These are phyloP conservation scores for Biscogniauxia sp. DNA, from an alignment of 2,329 filamentous ascomycete genomes.

Conservation along the genomic window DNA sequence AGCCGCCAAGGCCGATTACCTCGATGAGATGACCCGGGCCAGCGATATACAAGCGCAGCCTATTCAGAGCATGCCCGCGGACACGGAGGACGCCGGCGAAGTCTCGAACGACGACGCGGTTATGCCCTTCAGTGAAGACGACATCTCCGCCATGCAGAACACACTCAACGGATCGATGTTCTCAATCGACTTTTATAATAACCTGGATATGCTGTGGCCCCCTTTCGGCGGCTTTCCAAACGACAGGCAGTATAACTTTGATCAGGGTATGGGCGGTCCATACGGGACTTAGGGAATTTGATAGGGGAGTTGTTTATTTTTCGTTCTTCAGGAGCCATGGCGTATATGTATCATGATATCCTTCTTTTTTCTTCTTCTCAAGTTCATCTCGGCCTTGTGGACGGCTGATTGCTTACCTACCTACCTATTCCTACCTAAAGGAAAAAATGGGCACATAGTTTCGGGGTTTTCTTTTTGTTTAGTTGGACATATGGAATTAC, in stretches of 20 bases:
- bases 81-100: neutral
- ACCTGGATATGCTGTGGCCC: constrained; percentile 23
- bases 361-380: neutral
- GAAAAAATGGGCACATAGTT: too few species aligned
- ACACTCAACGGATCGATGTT: constrained; percentile 18
- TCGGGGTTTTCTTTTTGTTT: too few species aligned
- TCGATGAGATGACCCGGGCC: constrained; percentile 13
- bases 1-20: constrained; percentile 21
- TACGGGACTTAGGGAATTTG: neutral
- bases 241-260: constrained; percentile 17
- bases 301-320: neutral
- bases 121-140: constrained; percentile 5
- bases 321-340: neutral
- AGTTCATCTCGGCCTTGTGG: too few species aligned
- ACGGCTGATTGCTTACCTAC: too few species aligned
- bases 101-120: neutral
- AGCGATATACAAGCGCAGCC: constrained; percentile 6
- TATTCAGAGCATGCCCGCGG: neutral
- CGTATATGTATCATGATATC: neutral
- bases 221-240: constrained; percentile 17
- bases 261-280: neutral
- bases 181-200: constrained; percentile 20
- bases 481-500: too few species aligned
- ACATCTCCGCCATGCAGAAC: constrained; percentile 11
- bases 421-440: too few species aligned